Evolutionary conservation across 371 early-diverging fungal species (phyloP).

Genomic region (Cokeromyces recurvatus): DNA sequence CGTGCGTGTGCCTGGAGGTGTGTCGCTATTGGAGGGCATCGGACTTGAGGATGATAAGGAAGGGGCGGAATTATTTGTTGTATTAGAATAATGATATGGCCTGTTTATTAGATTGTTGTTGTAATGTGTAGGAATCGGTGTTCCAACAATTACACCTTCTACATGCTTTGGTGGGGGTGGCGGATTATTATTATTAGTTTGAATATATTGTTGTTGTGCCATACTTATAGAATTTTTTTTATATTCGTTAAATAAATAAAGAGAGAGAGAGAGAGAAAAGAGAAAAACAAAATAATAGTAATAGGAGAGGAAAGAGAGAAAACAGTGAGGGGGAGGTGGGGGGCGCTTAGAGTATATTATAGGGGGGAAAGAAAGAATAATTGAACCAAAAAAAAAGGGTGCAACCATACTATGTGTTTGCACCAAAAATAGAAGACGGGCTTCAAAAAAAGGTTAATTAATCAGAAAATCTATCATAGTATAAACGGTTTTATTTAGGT

Average conservation of each 20-base stretch:
- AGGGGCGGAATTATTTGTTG: constrained; percentile 20
- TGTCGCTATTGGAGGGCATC: no score
- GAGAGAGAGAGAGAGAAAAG: not conserved
- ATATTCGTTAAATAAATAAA: not conserved
- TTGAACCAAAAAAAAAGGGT: constrained; percentile 6
- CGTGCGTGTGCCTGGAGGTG: constrained; percentile 32
- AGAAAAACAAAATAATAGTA: constrained; percentile 8
- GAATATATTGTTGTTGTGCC: constrained; percentile 17
- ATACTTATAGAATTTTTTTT: constrained; percentile 3
- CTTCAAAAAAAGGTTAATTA: no score
- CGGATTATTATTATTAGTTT: constrained; percentile 1
- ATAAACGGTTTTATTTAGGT: no score
- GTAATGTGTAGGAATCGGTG: constrained; percentile 12
- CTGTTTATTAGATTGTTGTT: constrained; percentile 5
- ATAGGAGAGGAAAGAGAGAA: no score
- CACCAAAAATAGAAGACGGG: no score
- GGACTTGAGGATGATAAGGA: no score
- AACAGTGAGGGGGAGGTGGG: no score
- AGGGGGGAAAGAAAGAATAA: constrained; percentile 4
- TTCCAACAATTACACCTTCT: constrained; percentile 3
- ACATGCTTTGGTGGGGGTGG: constrained; percentile 21
- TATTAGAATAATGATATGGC: constrained; percentile 13
- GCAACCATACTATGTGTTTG: no score
- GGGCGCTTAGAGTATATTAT: no score
- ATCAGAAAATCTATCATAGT: no score